phyloP scores from a whole-genome alignment of 139 green algal species.

The Chara braunii region DNA sequence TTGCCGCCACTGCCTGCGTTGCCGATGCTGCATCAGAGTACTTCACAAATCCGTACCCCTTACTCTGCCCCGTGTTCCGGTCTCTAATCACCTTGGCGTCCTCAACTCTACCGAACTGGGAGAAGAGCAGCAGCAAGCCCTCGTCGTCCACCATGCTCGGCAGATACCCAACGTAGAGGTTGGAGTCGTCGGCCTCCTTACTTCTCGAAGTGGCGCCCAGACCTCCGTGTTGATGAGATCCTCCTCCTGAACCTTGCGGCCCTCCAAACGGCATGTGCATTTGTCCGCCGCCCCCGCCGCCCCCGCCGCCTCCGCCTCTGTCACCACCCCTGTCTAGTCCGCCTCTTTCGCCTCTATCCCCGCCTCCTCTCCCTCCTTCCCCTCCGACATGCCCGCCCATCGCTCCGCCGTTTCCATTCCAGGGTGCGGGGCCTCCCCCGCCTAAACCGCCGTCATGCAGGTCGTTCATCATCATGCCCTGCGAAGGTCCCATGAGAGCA shows the following conservation, averaged over 20 bases:
- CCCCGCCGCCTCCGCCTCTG: not conserved
- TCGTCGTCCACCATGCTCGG: conserved; percentile 23
- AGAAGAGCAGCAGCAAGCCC: conserved; percentile 24
- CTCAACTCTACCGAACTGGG: conserved; percentile 20
- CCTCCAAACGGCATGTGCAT: not conserved
- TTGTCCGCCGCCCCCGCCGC: not conserved
- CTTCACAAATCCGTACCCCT: conserved; percentile 46
- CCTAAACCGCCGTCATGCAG: too few species aligned
- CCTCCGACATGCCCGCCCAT: too few species aligned
- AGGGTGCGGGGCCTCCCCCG: not conserved
- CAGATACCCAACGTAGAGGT: conserved; percentile 42
- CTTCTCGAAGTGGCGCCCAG: not conserved
- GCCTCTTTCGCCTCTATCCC: not conserved
- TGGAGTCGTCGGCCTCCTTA: conserved; percentile 35
- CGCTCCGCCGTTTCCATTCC: too few species aligned
- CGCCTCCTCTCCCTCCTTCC: not conserved
- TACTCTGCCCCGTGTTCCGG: conserved; percentile 21
- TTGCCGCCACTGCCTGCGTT: conserved; percentile 13
- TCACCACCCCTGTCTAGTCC: not conserved
- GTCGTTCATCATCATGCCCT: too few species aligned
- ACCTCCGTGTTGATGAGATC: not conserved
- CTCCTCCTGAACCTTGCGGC: not conserved
- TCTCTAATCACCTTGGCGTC: conserved; percentile 41
- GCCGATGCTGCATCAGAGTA: conserved; percentile 14
- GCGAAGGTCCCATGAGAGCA: conserved; percentile 1